Conservation (phyloP, 441 rosid species). For the Aleurites moluccanus region DNA sequence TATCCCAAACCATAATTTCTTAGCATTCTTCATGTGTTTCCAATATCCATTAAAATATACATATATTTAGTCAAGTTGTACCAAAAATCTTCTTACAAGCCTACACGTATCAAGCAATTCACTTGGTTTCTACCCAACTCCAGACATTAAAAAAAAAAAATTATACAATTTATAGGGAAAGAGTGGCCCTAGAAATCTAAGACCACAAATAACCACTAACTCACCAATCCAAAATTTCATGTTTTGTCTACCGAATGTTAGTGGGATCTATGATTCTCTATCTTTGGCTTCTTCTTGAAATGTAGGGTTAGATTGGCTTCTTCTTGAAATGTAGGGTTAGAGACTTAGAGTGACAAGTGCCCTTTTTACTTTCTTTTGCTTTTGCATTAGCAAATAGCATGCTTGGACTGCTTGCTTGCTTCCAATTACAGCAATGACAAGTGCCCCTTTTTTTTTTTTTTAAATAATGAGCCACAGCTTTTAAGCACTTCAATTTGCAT, state of each 20-base stretch:
- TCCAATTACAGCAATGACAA: neutral
- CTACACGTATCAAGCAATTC: neutral
- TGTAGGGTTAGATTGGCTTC: slow-evolving; percentile 12
- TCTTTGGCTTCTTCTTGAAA: slow-evolving; percentile 15
- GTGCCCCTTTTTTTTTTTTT: no score
- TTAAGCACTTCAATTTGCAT: neutral
- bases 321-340: slow-evolving; percentile 24
- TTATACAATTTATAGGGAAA: neutral
- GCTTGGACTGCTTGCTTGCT: neutral
- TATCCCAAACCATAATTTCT: neutral
- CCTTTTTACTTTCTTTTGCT: slow-evolving; percentile 14
- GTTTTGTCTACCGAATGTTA: slow-evolving; percentile 5
- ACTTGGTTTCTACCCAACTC: neutral
- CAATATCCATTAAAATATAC: neutral
- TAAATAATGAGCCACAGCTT: neutral
- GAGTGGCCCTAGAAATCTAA: slow-evolving; percentile 10
- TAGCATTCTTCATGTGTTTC: neutral
- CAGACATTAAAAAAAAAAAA: neutral
- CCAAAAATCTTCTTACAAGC: neutral
- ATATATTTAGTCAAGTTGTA: neutral
- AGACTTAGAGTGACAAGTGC: slow-evolving; percentile 31
- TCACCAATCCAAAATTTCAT: slow-evolving; percentile 21
- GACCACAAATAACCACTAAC: slow-evolving; percentile 24
- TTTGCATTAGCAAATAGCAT: neutral
- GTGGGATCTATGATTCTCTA: slow-evolving; percentile 13